phyloP scores from a whole-genome alignment of 2,329 filamentous ascomycete genomes.

The Leptoxyphium fumago region DNA sequence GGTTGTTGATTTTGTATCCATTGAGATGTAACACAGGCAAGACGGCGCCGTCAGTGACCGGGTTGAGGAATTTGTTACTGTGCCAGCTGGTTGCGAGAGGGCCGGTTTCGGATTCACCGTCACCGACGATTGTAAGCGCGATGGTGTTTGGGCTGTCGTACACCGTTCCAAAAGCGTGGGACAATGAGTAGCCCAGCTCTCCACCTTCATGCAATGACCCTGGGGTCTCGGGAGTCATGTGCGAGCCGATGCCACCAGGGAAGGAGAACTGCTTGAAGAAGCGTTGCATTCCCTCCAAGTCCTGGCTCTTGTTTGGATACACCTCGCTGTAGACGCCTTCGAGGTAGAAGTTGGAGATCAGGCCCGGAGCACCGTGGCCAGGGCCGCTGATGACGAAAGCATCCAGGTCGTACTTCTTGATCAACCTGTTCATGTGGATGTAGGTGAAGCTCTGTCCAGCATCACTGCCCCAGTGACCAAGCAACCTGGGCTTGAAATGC shows the following conservation, averaged over 20 bases:
- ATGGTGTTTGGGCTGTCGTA: constrained; percentile 64
- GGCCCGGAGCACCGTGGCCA: constrained; percentile 62
- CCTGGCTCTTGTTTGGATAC: constrained; percentile 58
- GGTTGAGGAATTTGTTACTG: constrained; percentile 69
- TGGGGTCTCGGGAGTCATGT: constrained; percentile 66
- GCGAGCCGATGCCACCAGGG: constrained; percentile 51
- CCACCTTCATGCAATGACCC: constrained; percentile 66
- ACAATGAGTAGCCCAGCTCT: constrained; percentile 68
- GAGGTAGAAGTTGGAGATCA: constrained; percentile 62
- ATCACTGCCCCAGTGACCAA: constrained; percentile 68
- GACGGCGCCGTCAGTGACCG: constrained; percentile 62
- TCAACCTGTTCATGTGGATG: constrained; percentile 69
- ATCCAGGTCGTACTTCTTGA: constrained; percentile 65
- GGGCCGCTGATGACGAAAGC: constrained; percentile 61
- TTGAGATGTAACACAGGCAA: constrained; percentile 66
- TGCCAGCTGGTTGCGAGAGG: constrained; percentile 70
- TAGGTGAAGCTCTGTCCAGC: constrained; percentile 71
- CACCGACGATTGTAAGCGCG: constrained; percentile 62
- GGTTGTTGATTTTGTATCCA: constrained; percentile 77
- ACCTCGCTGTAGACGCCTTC: constrained; percentile 67
- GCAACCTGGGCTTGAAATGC: constrained; percentile 57
- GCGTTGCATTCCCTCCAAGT: constrained; percentile 51
- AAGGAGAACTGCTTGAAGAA: constrained; percentile 80
- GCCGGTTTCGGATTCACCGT: constrained; percentile 70
- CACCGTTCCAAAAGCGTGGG: constrained; percentile 63